Percentiles rank a stretch among this genome's conserved stretches.
phyloP scores from a whole-genome alignment of 139 green algal genomes.

The Tetratostichococcus sp. region DNA sequence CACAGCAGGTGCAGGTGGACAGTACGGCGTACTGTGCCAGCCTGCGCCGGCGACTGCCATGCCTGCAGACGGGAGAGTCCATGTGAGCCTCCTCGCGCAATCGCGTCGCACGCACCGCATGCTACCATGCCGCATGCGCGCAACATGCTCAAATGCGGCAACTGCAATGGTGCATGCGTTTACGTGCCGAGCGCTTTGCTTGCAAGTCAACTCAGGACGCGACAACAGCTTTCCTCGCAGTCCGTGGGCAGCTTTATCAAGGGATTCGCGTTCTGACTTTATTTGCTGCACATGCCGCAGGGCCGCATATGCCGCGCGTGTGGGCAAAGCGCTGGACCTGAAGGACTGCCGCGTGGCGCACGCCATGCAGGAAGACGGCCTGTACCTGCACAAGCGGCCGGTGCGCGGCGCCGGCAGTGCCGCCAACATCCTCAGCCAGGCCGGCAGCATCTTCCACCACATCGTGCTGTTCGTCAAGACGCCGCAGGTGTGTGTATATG shows the following conservation, averaged over 20 bases:
- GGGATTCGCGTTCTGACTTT: no score
- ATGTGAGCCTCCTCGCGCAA: background rate
- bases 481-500: no score
- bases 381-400: conserved; percentile 27
- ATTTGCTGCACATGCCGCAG: no score
- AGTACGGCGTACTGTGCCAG: background rate
- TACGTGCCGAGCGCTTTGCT: no score
- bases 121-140: no score
- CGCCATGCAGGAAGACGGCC: conserved; percentile 14
- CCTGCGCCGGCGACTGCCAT: background rate
- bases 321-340: background rate
- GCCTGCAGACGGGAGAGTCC: background rate
- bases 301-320: background rate
- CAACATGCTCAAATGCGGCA: no score
- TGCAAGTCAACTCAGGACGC: no score
- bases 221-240: no score
- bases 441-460: conserved; percentile 22
- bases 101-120: no score
- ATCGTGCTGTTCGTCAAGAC: conserved; percentile 15
- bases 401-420: conserved; percentile 2
- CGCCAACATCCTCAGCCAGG: conserved; percentile 9
- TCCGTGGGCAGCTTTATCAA: no score
- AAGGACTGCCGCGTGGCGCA: background rate
- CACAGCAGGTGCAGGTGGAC: background rate
- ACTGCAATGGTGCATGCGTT: no score